Conservation (phyloP, 345 rosid genomes). For the Populus alba region DNA sequence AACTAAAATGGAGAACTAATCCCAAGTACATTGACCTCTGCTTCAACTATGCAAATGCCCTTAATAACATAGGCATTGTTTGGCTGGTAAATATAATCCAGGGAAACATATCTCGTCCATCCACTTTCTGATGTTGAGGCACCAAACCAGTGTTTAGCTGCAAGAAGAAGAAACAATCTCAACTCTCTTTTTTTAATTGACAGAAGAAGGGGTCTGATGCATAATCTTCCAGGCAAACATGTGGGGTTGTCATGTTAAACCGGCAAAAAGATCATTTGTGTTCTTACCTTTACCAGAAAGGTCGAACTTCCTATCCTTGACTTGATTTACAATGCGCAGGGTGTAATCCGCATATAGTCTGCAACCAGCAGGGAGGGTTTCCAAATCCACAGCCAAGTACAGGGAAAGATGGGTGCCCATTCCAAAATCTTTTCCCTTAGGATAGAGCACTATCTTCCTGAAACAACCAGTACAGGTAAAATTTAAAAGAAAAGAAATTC, state of each 20-base stretch:
- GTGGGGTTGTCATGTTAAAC: too few relatives aligned
- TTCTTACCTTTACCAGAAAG: not conserved
- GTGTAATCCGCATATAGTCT: not conserved
- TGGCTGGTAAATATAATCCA: conserved; percentile 4
- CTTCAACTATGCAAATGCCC: conserved; percentile 36
- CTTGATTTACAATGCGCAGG: not conserved
- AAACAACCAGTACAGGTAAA: not conserved
- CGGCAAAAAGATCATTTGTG: not conserved
- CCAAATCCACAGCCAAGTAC: conserved; percentile 2
- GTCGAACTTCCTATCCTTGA: not conserved
- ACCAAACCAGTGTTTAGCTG: conserved; percentile 39
- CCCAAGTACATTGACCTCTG: conserved; percentile 37
- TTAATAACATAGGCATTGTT: conserved; percentile 21
- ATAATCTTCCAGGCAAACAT: too few relatives aligned
- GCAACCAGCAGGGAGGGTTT: not conserved
- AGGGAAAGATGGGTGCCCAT: not conserved
- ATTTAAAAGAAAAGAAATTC: not conserved
- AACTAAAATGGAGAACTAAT: conserved; percentile 16
- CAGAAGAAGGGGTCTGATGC: too few relatives aligned
- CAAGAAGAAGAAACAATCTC: not conserved
- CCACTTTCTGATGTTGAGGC: conserved; percentile 25
- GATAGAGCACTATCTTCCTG: conserved; percentile 18
- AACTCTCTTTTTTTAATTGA: too few relatives aligned
- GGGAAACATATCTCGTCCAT: conserved; percentile 31
- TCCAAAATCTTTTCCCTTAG: not conserved